A percentile compares a stretch with the other conserved stretches of the same genome.
phyloP scores from a whole-genome alignment of 2,329 filamentous ascomycete species.

The Fusarium redolens region DNA sequence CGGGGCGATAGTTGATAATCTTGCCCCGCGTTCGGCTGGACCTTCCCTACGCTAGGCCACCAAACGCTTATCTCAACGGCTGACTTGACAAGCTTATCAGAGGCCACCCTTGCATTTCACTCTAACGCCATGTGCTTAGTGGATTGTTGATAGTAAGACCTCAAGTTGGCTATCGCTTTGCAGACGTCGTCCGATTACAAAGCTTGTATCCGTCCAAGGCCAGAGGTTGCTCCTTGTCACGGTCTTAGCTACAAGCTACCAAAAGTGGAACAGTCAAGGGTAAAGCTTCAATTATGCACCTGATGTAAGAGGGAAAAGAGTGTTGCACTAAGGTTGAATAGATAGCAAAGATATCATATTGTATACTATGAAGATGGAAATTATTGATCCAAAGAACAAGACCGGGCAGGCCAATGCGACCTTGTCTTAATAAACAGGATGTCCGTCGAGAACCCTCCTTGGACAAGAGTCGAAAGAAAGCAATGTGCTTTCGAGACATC shows the following conservation, averaged over 20 bases:
- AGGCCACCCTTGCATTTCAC: rapidly evolving
- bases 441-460: no score
- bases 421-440: no score
- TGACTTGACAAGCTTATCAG: background rate
- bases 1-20: rapidly evolving
- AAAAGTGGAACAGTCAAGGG: rapidly evolving
- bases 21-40: background rate
- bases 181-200: background rate
- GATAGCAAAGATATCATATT: background rate
- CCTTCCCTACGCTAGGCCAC: background rate
- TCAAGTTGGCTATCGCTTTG: rapidly evolving
- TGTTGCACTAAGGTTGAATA: rapidly evolving
- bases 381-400: no score
- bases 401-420: no score
- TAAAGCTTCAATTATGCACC: rapidly evolving
- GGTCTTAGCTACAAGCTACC: rapidly evolving
- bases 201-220: background rate
- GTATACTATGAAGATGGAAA: background rate
- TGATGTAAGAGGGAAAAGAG: rapidly evolving
- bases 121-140: rapidly evolving
- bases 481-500: no score
- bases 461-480: no score
- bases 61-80: background rate
- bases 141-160: rapidly evolving
- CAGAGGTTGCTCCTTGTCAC: rapidly evolving